Base-by-base conservation (phyloP, 2,329 filamentous ascomycete genomes). In the Exophiala phaeomuriformis region DNA sequence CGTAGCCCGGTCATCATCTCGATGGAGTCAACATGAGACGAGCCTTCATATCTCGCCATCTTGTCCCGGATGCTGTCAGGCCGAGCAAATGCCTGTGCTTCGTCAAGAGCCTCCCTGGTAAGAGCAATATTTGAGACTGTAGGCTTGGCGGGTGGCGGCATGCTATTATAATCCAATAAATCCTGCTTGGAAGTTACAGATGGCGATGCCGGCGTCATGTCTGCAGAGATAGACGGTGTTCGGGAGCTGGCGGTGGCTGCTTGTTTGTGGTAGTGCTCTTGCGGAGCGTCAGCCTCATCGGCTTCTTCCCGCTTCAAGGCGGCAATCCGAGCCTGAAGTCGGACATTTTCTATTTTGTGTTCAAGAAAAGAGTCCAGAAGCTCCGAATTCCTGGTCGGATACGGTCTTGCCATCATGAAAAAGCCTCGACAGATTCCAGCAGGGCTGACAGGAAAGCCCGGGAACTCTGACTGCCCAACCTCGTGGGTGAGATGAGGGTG, bases 331-430 rank as follows among this genome's bases (percentile, higher is more conserved):
- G 88, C 86, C 64, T 82, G 83, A 46, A 97, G 71, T 3, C 90
- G 82, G 72, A 95, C 90, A 64, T 96, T 95, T 69, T 96, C 91
- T 51, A 95, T 91, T 71, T 96, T 96, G 73, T 96, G 90, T 68
- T 97, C 91, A 30, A 97, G 76, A 64, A 96, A 96, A 0, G 90
- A 94, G 71, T 97, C 90, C 19, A 96, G 77, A 7, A 96, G 77
- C 2, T 81, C 81, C 1, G 89, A 85, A 66, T 91, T 95, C 71
- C 87, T 90, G 31, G 87, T 94, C 3, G 89, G 90, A 68, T 96
- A 95, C 1, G 88, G 88, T 19, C 90, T 81, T 5, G 88, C 84
- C 83, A 95, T 91, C 76, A 97, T 87, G 68, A 96, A 96, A 63
- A 96, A 88, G 36, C 90, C 90, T 64, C 88, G 83, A 68, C 90